Evolutionary conservation across 2,329 filamentous ascomycete species (phyloP), one percentile per base, ranked within the genome.

Genomic region (Cladophialophora psammophila): DNA sequence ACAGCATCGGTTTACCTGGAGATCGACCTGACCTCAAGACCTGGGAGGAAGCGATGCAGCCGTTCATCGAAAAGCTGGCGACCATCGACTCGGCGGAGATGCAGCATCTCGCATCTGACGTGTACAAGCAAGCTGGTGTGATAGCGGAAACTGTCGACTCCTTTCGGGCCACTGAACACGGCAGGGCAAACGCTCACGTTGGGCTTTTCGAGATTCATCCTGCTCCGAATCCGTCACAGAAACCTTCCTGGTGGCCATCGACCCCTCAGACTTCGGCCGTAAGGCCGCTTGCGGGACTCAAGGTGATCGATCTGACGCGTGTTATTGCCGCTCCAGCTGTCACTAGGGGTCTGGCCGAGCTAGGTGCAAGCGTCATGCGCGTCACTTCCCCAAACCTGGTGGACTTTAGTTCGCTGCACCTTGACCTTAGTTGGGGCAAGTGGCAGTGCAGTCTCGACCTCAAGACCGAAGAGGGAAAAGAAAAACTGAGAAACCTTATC

Each of bases 351-450:
- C 74, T 84, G 1, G 80, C 81, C 20, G 78, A 79, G 1, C 77
- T 81, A 55, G 82, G 82, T 2, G 82, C 82, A 4, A 80, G 81
- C 52, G 82, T 85, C 0, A 78, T 84, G 54, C 79, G 81, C 56
- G 75, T 84, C 12, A 83, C 81, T 1, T 80, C 79, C 18, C 79
- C 79, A 13, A 77, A 76, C 58, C 70, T 83, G 1, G 73, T 68
- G 0, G 78, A 81, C 72, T 75, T 77, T 58, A 77, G 76, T 48
- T 0, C 90, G 90, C 77, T 91, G 91, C 89, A 91, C 72, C 85
- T 91, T 0, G 90, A 92, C 70, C 87, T 88, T 12, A 92, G 91
- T 74, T 87, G 88, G 74, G 90, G 90, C 31, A 92, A 92, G 75
- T 88, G 89, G 69, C 84, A 88, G 0, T 82, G 84, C 1, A 86